Conservation (phyloP, 768 basidiomycete genomes). For the Leucogyrophana mollusca region DNA sequence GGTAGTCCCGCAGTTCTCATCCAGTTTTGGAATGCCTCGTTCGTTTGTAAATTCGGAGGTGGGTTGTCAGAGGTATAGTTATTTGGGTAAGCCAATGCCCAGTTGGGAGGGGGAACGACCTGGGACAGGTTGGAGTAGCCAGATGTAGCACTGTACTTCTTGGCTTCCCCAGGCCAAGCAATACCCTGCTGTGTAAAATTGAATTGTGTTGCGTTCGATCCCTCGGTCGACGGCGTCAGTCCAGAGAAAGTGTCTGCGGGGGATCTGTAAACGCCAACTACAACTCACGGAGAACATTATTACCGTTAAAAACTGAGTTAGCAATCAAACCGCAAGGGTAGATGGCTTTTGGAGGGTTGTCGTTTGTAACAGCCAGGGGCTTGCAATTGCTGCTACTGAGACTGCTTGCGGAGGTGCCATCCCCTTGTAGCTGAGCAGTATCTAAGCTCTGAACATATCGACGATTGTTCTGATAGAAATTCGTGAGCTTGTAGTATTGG, state of each 20-base stretch:
- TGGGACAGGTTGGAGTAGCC: slow-evolving; percentile 58
- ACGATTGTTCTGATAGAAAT: slow-evolving; percentile 98
- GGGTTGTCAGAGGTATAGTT: slow-evolving; percentile 63
- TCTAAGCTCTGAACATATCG: slow-evolving; percentile 93
- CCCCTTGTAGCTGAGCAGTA: slow-evolving; percentile 81
- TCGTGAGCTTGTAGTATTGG: slow-evolving; percentile 94
- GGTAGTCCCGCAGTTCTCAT: slow-evolving; percentile 98
- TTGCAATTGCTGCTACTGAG: slow-evolving; percentile 83
- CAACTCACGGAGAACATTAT: slow-evolving; percentile 15
- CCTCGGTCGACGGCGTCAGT: slow-evolving; percentile 45
- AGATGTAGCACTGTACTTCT: slow-evolving; percentile 73
- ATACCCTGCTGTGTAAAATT: slow-evolving; percentile 77
- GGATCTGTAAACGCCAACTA: too few relatives aligned
- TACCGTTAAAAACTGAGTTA: slow-evolving; percentile 95
- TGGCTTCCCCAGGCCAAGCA: slow-evolving; percentile 93
- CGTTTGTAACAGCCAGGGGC: slow-evolving; percentile 61
- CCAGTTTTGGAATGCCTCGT: slow-evolving; percentile 99
- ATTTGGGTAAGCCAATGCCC: slow-evolving; percentile 70
- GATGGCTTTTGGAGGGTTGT: slow-evolving; percentile 48
- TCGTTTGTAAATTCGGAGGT: slow-evolving; percentile 68
- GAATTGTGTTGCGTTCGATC: slow-evolving; percentile 52
- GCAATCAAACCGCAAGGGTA: slow-evolving; percentile 98
- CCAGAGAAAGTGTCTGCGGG: slow-evolving; percentile 76
- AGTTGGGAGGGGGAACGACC: slow-evolving; percentile 93
- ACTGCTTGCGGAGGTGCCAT: slow-evolving; percentile 43